Conservation (phyloP, 345 rosid genomes). For the Eutrema heterophyllum region DNA sequence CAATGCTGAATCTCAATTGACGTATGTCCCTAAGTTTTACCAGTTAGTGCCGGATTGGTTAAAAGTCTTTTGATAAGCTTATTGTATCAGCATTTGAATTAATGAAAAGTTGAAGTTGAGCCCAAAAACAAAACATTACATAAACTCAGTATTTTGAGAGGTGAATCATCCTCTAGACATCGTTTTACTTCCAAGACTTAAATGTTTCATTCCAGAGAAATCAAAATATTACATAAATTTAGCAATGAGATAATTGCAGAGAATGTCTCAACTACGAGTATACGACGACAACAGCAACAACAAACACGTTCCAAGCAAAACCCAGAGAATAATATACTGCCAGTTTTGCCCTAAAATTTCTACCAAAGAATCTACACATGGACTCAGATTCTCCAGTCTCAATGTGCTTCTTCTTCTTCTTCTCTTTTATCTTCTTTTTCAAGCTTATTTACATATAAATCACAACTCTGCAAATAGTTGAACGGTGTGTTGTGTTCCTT, state of each 20-base stretch:
- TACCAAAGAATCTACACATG: slow-evolving; percentile 44
- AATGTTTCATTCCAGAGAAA: neutral
- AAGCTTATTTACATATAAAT: slow-evolving; percentile 28
- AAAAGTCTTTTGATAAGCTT: too few relatives aligned
- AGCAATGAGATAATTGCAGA: slow-evolving; percentile 37
- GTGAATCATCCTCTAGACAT: neutral
- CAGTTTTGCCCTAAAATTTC: slow-evolving; percentile 6
- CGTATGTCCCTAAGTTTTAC: too few relatives aligned
- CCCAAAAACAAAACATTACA: too few relatives aligned
- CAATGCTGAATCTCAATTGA: too few relatives aligned
- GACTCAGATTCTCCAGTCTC: slow-evolving; percentile 52
- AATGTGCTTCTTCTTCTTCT: slow-evolving; percentile 41
- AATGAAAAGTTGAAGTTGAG: too few relatives aligned
- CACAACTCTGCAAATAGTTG: slow-evolving; percentile 37
- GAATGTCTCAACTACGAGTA: neutral
- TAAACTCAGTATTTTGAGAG: too few relatives aligned
- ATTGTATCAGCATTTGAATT: too few relatives aligned
- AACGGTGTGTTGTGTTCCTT: slow-evolving; percentile 50
- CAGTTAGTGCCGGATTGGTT: too few relatives aligned
- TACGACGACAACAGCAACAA: neutral
- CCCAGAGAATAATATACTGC: neutral
- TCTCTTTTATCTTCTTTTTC: slow-evolving; percentile 3
- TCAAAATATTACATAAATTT: neutral
- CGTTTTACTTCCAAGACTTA: neutral
- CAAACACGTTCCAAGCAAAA: slow-evolving; percentile 16